phyloP scores from a whole-genome alignment of 352 stramenopile genomes.

The Lagenidium giganteum region DNA sequence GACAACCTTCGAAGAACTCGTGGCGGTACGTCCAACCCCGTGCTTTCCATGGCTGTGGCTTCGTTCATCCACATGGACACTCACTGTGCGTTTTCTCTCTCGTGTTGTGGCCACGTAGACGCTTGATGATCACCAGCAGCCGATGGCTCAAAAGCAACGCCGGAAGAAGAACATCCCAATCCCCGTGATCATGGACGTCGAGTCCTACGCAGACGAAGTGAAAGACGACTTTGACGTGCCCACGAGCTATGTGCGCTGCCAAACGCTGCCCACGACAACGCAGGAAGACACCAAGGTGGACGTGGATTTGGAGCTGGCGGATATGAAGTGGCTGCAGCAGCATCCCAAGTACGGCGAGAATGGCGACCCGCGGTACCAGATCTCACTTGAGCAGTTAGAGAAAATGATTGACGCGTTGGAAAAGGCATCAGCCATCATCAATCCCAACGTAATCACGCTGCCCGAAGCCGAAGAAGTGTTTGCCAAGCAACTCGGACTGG shows the following conservation, averaged over 20 bases:
- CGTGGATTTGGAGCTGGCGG: slow-evolving; percentile 73
- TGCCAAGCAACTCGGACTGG: slow-evolving; percentile 46
- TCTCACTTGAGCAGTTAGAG: slow-evolving; percentile 56
- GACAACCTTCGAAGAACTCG: slow-evolving; percentile 70
- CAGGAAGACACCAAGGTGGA: slow-evolving; percentile 53
- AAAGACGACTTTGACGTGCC: slow-evolving; percentile 63
- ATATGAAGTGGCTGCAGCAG: slow-evolving; percentile 83
- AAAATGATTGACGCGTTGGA: slow-evolving; percentile 87
- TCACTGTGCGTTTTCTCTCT: slow-evolving; percentile 4
- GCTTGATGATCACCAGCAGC: slow-evolving; percentile 52
- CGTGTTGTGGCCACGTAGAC: slow-evolving; percentile 27
- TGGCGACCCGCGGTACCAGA: slow-evolving; percentile 73
- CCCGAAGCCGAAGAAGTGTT: slow-evolving; percentile 75
- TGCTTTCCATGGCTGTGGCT: no score
- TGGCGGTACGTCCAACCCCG: slow-evolving; percentile 38
- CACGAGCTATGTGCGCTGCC: slow-evolving; percentile 81
- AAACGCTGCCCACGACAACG: slow-evolving; percentile 41
- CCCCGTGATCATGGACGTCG: slow-evolving; percentile 65
- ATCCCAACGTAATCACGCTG: slow-evolving; percentile 68
- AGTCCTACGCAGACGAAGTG: slow-evolving; percentile 64
- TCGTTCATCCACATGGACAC: no score
- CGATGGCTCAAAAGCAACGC: slow-evolving; percentile 32
- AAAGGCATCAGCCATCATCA: slow-evolving; percentile 77
- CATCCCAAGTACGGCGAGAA: slow-evolving; percentile 82
- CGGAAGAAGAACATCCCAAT: slow-evolving; percentile 86